Percentiles rank a stretch among this genome's conserved stretches.
These are phyloP conservation scores for Yamadazyma diddensiae DNA, from an alignment of 1,139 yeast genomes.

Conservation along the genomic window DNA sequence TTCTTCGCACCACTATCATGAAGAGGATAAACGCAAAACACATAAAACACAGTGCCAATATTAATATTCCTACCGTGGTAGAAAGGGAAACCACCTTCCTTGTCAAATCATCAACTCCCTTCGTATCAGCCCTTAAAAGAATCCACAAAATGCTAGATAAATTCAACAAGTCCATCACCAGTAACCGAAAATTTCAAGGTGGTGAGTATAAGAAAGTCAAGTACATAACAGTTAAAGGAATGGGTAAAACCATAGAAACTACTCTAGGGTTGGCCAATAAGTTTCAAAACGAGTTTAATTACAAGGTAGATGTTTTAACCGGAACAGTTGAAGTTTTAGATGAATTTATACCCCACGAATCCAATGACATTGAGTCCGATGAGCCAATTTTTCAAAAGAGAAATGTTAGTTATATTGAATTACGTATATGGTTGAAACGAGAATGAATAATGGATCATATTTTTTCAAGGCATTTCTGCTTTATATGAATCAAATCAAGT, in stretches of 20 bases:
- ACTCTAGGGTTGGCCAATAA: constrained; percentile 45
- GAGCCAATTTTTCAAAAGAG: constrained; percentile 43
- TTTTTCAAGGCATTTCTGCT: constrained; percentile 32
- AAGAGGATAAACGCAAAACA: constrained; percentile 24
- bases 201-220: constrained; percentile 38
- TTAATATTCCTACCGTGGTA: constrained; percentile 25
- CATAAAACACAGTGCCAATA: constrained; percentile 47
- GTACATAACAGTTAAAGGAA: constrained; percentile 56
- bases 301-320: constrained; percentile 53
- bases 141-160: constrained; percentile 45
- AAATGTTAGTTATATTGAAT: constrained; percentile 57
- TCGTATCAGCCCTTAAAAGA: constrained; percentile 58
- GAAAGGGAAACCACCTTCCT: constrained; percentile 49
- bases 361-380: not conserved
- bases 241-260: constrained; percentile 65
- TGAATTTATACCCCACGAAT: constrained; percentile 38
- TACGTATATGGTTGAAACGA: constrained; percentile 44
- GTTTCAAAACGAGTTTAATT: constrained; percentile 44
- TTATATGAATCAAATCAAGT: constrained; percentile 43
- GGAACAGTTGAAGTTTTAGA: constrained; percentile 63
- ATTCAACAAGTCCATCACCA: constrained; percentile 27
- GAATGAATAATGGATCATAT: constrained; percentile 8
- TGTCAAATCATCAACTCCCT: constrained; percentile 60
- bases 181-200: constrained; percentile 32
- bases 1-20: constrained; percentile 3